Evolutionary conservation across 148 eudicot genomes (phyloP), one percentile per base, ranked within the genome.

Genomic region (Vaccinium corymbosum): DNA sequence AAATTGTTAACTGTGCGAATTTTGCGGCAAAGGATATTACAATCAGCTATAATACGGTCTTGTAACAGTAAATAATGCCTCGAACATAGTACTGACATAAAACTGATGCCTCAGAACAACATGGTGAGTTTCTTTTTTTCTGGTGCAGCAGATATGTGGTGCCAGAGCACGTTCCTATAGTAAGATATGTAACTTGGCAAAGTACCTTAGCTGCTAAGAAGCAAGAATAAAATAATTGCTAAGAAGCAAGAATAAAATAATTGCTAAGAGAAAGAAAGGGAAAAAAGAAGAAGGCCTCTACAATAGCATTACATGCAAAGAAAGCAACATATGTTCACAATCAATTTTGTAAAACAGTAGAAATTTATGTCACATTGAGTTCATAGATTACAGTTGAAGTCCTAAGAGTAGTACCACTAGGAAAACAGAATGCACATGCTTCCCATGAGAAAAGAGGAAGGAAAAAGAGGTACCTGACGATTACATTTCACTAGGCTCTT

Each of bases 401-500:
- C 13, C 32, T 25, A 52, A 59, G 16, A 85, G 79, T 79, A 50
- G 68, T 29, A 10, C 52, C 53, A 25, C 38, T 46, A 22, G 32
- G 4, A 81, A 82, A 59, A 53, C 17, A 77, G 11, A 38, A 68
- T 38, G 49, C 1, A 13, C 25, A 11, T 50, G 53, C 20, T 27
- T 71, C 15, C 32, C 53, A 84, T 16, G 82, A 80, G 46, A 29
- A n/a, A 3, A 48, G 10, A 27, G 14, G 79, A 20, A 61, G 6
- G 38, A 64, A 59, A 32, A 55, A 73, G 42, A 74, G 72, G 56
- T 89, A 96, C 99, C 99, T 97, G 99, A 19, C 99, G 90, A 84
- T 95, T 97, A 86, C 86, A 88, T 88, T 95, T 97, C 75, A 97
- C 56, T 61, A 97, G 98, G 80, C 84, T 89, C 84, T 95, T 97